Base-by-base conservation (phyloP, 2,329 filamentous ascomycete species). In the Botryotinia convoluta region DNA sequence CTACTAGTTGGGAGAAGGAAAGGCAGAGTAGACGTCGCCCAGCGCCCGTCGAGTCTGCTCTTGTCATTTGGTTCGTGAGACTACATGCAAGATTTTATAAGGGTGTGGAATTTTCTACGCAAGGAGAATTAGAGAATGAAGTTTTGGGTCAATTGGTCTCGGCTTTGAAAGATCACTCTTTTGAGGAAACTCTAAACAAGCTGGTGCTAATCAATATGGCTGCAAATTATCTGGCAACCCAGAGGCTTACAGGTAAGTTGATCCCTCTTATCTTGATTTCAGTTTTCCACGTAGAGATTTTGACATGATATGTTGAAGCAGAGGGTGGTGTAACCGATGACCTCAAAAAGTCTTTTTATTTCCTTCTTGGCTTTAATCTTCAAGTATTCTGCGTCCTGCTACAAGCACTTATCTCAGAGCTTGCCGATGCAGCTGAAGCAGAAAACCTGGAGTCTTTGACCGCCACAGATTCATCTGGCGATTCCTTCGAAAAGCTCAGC, bases 191-290 rank as follows among this genome's bases (percentile, higher is more conserved):
- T 20, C 82, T 98, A 42, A 87, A 93, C 75, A 96, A 94, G 80
- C 92, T 98, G 82, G 88, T 93, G 9, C 84, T 98, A 62, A 90
- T 95, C 77, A 98, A 97, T 79, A 92, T 98, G 75, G 90, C 93
- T 9, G 93, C 95, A 10, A 93, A 96, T 81, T 88, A 91, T 76
- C 87, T 93, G 79, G 91, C 93, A 61, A 86, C 86, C 44, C 83
- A 88, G 37, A 88, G 87, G 77, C 86, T 91, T 74, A 84, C 86
- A 81, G 84, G 91, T 90, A 84, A 79, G 81, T 78, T 45, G 69
- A 42, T 70, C 8, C 42, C 7, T 48, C 10, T 48, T 32, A 12
- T 35, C 44, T 35, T 4, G 32, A 57, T 62, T 29, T 45, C 7
- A 32, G 26, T 16, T 20, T 44, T 51, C n/a, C 29, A 32, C 42